A percentile compares a stretch with the other conserved stretches of the same genome.
Evolutionary conservation across 2,329 filamentous ascomycete species (phyloP).

Genomic region (Seiridium cupressi): DNA sequence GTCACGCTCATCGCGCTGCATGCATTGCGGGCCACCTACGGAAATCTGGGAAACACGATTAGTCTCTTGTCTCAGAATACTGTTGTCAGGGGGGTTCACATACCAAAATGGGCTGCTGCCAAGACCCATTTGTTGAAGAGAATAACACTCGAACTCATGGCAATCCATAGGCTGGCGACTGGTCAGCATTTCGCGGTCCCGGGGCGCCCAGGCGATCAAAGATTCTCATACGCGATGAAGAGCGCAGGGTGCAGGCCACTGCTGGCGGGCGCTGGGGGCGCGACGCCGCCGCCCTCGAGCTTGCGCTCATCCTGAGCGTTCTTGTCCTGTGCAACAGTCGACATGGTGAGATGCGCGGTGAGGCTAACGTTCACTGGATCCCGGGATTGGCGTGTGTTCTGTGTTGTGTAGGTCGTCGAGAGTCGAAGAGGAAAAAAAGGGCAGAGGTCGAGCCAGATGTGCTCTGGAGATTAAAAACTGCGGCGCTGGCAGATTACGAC

Average conservation of each 20-base stretch:
- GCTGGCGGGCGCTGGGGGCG: constrained; percentile 3
- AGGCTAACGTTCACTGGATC: neutral
- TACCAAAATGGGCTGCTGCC: constrained; percentile 71
- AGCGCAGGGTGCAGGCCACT: constrained; percentile 5
- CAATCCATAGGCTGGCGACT: constrained; percentile 72
- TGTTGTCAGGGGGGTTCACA: constrained; percentile 27
- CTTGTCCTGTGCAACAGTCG: constrained; percentile 6
- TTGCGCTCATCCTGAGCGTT: constrained; percentile 7
- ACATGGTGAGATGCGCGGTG: constrained; percentile 1
- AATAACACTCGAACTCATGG: constrained; percentile 81
- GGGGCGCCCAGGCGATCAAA: neutral
- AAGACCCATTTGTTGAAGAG: constrained; percentile 94
- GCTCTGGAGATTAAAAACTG: constrained; percentile 4
- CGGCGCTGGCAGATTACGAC: constrained; percentile 4
- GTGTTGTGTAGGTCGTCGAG: neutral
- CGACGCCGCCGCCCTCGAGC: constrained; percentile 7
- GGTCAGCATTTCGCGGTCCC: neutral
- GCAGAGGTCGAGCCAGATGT: neutral
- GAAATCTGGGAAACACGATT: constrained; percentile 16
- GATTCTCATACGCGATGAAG: constrained; percentile 7
- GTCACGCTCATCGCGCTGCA: neutral
- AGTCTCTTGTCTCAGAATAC: constrained; percentile 20
- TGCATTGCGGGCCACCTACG: constrained; percentile 17
- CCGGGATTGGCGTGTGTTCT: neutral
- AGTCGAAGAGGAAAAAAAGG: constrained; percentile 2